A percentile compares a stretch with the other conserved stretches of the same genome.
phyloP scores from a whole-genome alignment of 768 basidiomycete species.

The Boletus vermiculosoides region DNA sequence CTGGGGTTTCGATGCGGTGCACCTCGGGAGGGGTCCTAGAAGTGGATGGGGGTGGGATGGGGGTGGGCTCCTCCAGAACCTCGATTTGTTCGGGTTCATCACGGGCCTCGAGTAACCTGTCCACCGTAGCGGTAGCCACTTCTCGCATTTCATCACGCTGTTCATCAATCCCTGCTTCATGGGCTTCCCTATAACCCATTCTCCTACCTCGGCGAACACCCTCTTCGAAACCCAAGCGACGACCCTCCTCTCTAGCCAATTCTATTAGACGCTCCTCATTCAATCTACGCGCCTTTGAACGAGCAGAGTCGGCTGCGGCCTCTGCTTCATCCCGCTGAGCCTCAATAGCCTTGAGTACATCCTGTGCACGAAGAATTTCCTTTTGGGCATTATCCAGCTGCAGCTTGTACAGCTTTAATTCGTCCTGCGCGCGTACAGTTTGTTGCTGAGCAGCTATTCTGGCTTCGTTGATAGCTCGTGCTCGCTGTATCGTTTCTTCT shows the following conservation, averaged over 20 bases:
- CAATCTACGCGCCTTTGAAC: conserved; percentile 45
- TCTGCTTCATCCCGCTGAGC: conserved; percentile 50
- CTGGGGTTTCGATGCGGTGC: conserved; percentile 21
- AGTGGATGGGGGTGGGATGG: conserved; percentile 15
- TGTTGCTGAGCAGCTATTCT: conserved; percentile 31
- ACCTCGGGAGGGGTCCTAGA: conserved; percentile 26
- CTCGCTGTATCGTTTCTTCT: conserved; percentile 29
- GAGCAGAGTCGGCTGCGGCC: conserved; percentile 42
- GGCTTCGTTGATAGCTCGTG: conserved; percentile 33
- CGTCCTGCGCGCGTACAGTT: conserved; percentile 39
- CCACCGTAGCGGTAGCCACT: conserved; percentile 17
- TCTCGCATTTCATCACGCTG: conserved; percentile 18
- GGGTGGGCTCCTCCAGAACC: conserved; percentile 11
- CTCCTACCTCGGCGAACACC: conserved; percentile 41
- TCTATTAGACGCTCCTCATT: conserved; percentile 48
- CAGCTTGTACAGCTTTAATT: conserved; percentile 54
- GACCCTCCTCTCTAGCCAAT: conserved; percentile 53
- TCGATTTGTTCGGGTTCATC: conserved; percentile 27
- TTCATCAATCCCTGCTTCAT: conserved; percentile 15
- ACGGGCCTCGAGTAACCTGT: conserved; percentile 25
- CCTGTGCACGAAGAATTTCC: conserved; percentile 57
- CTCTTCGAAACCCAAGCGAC: conserved; percentile 50
- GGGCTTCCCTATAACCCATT: conserved; percentile 30
- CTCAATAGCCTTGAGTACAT: conserved; percentile 48
- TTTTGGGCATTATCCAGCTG: conserved; percentile 59